Percentiles rank a stretch among this genome's conserved stretches.
Conservation (phyloP, 1,284 basidiomycete species). For the Pholiota adiposa region DNA sequence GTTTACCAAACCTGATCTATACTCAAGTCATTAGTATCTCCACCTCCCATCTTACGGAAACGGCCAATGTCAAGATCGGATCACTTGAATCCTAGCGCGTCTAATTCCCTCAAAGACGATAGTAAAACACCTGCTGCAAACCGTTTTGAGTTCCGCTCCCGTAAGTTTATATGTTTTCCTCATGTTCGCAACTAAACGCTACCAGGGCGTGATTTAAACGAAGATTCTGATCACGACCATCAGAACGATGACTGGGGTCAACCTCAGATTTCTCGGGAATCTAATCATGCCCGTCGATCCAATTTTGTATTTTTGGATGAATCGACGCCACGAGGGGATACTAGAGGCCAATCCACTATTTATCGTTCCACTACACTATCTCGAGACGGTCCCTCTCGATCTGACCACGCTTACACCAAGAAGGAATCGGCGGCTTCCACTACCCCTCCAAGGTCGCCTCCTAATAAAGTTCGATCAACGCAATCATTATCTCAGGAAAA, state of each 20-base stretch:
- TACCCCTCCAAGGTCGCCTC: conserved; percentile 18
- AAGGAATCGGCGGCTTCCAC: not conserved
- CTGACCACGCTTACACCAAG: not conserved
- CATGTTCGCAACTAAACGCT: not conserved
- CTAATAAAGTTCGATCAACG: conserved; percentile 32
- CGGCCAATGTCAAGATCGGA: conserved; percentile 24
- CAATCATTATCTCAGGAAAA: conserved; percentile 39
- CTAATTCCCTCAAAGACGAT: not conserved
- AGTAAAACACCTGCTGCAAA: conserved; percentile 7
- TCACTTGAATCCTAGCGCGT: not conserved
- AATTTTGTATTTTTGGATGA: not conserved
- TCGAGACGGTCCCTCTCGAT: not conserved
- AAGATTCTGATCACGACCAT: conserved; percentile 30
- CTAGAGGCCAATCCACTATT: not conserved
- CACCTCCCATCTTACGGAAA: conserved; percentile 35
- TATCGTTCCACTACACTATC: not conserved
- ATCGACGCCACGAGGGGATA: not conserved
- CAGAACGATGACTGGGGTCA: conserved; percentile 62
- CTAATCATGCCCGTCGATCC: conserved; percentile 9
- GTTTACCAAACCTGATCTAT: not conserved
- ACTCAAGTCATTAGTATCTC: conserved; percentile 22
- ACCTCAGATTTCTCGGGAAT: conserved; percentile 33
- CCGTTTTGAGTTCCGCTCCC: not conserved
- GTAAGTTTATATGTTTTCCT: conserved; percentile 3
- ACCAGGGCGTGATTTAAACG: not conserved